Evolutionary conservation across 2,329 filamentous ascomycete genomes (phyloP).

Genomic region (Dryadomyces sulphureus): DNA sequence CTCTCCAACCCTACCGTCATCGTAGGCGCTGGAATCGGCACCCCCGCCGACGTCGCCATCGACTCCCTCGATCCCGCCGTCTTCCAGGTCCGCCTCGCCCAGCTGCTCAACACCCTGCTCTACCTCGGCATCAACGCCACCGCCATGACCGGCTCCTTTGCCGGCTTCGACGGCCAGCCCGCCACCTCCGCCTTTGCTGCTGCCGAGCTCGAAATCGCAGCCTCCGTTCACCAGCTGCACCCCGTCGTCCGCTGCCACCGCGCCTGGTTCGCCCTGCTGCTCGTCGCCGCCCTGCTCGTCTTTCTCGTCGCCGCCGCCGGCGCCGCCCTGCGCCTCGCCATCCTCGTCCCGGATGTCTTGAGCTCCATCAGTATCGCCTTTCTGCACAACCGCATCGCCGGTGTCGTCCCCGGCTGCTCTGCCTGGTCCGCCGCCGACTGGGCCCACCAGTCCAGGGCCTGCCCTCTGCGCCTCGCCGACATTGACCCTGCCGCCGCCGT

Average conservation of each 20-base stretch:
- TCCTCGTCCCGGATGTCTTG: conserved; percentile 6
- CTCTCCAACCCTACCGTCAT: conserved; percentile 2
- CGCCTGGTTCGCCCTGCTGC: conserved; percentile 4
- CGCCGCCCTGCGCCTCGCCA: background rate
- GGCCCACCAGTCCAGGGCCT: background rate
- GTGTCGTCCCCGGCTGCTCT: background rate
- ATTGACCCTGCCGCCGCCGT: background rate
- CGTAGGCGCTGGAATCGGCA: background rate
- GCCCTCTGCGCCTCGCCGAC: background rate
- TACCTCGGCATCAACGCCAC: background rate
- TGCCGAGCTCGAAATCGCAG: background rate
- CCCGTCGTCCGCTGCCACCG: conserved; percentile 1
- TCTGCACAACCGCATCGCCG: conserved; percentile 1
- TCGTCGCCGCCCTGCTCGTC: background rate
- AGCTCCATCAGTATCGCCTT: conserved; percentile 4
- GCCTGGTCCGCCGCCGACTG: background rate
- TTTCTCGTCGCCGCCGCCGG: conserved; percentile 1
- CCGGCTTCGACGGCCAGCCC: background rate
- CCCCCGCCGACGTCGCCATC: background rate
- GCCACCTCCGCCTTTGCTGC: background rate
- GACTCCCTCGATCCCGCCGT: background rate
- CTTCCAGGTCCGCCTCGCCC: conserved; percentile 4
- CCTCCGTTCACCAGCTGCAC: background rate
- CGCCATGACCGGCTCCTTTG: conserved; percentile 1
- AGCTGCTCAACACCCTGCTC: conserved; percentile 6